A percentile compares a stretch with the other conserved stretches of the same genome.
Conservation (phyloP, 2,329 filamentous ascomycete genomes). For the Xylaria hypoxylon region DNA sequence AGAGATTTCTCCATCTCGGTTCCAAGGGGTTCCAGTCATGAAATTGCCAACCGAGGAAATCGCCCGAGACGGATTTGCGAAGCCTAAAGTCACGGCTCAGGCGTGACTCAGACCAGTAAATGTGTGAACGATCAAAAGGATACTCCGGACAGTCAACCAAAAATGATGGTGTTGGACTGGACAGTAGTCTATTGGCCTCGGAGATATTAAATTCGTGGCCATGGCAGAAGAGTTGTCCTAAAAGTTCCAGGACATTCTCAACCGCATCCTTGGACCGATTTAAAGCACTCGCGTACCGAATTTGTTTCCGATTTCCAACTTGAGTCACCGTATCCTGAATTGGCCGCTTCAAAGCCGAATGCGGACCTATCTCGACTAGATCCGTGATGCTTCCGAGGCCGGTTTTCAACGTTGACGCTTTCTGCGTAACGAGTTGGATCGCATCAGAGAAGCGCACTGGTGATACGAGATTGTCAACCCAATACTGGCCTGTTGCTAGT, state of each 20-base stretch:
- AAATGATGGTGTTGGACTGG: slow-evolving; percentile 31
- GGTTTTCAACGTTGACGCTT: slow-evolving; percentile 43
- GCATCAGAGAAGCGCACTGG: slow-evolving; percentile 52
- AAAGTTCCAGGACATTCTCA: slow-evolving; percentile 42
- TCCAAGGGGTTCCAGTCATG: slow-evolving; percentile 47
- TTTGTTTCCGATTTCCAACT: slow-evolving; percentile 37
- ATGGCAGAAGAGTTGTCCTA: slow-evolving; percentile 45
- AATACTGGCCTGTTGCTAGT: slow-evolving; percentile 44
- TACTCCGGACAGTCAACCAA: slow-evolving; percentile 56
- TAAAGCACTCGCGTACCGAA: slow-evolving; percentile 42
- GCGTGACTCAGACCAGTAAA: slow-evolving; percentile 55
- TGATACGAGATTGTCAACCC: slow-evolving; percentile 53
- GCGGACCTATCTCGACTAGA: slow-evolving; percentile 51
- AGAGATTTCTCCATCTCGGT: slow-evolving; percentile 59
- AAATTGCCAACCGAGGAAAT: slow-evolving; percentile 47
- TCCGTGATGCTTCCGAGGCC: slow-evolving; percentile 43
- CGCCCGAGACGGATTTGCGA: slow-evolving; percentile 45
- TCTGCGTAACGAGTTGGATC: slow-evolving; percentile 38
- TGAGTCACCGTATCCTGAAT: slow-evolving; percentile 46
- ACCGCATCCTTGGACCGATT: slow-evolving; percentile 39
- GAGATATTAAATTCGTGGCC: slow-evolving; percentile 44
- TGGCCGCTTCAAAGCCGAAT: slow-evolving; percentile 47
- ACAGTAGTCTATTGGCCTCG: slow-evolving; percentile 40
- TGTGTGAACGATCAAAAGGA: slow-evolving; percentile 55
- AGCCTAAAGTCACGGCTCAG: slow-evolving; percentile 50